These are phyloP conservation scores for Colletotrichum camelliae DNA, from an alignment of 2,329 filamentous ascomycete species.

Conservation along the genomic window DNA sequence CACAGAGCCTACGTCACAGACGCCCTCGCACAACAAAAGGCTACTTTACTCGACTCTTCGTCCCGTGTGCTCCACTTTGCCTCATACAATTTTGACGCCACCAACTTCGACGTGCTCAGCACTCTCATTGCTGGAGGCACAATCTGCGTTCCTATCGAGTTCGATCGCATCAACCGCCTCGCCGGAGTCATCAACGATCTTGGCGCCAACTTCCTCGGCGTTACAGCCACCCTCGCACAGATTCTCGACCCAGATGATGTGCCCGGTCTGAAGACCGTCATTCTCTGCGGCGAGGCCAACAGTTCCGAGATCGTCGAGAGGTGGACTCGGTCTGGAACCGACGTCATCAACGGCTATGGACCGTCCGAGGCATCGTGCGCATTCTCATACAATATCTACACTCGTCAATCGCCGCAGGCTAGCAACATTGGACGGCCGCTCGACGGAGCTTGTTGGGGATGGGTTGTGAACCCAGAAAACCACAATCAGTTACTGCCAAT, in stretches of 20 bases:
- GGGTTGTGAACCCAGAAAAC: slow-evolving; percentile 58
- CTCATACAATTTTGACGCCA: slow-evolving; percentile 58
- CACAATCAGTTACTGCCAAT: slow-evolving; percentile 54
- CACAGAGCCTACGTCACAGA: slow-evolving; percentile 27
- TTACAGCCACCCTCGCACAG: slow-evolving; percentile 63
- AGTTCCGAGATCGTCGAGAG: slow-evolving; percentile 50
- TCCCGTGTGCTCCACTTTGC: slow-evolving; percentile 61
- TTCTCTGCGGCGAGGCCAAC: slow-evolving; percentile 52
- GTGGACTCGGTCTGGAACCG: slow-evolving; percentile 33
- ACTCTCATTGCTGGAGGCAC: slow-evolving; percentile 61
- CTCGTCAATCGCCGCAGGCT: slow-evolving; percentile 41
- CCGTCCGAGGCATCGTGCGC: slow-evolving; percentile 54
- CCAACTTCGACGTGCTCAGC: slow-evolving; percentile 55
- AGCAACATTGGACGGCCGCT: slow-evolving; percentile 52
- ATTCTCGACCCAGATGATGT: slow-evolving; percentile 41
- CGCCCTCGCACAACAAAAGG: slow-evolving; percentile 16
- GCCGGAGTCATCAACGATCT: slow-evolving; percentile 53
- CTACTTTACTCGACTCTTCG: background rate
- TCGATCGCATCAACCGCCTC: slow-evolving; percentile 56
- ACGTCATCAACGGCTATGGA: slow-evolving; percentile 55
- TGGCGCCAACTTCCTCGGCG: slow-evolving; percentile 55
- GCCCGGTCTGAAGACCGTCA: slow-evolving; percentile 36
- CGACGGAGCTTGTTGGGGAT: slow-evolving; percentile 46
- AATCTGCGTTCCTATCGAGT: slow-evolving; percentile 60
- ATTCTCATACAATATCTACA: slow-evolving; percentile 39